Conservation (phyloP, 2,329 filamentous ascomycete species). For the Alternaria rosae region DNA sequence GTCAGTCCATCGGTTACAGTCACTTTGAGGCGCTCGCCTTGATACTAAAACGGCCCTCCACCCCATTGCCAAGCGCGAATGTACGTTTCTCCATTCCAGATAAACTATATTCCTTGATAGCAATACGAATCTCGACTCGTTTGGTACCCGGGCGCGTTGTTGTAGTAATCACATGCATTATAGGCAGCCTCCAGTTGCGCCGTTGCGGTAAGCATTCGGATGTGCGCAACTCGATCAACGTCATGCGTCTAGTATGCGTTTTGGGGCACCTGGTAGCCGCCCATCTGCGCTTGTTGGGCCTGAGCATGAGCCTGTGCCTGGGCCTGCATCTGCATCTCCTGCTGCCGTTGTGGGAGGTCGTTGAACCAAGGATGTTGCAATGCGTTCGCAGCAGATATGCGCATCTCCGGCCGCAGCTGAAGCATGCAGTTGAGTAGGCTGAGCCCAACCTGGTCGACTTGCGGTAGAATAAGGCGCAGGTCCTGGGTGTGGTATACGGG, state of each 20-base stretch:
- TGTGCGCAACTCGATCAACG: not conserved
- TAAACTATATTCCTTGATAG: not conserved
- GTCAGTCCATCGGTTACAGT: too few relatives aligned
- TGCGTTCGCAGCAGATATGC: conserved; percentile 86
- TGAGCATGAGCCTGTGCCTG: conserved; percentile 45
- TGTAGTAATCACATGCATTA: not conserved
- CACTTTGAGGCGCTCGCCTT: not conserved
- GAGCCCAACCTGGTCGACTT: conserved; percentile 86
- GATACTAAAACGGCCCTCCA: not conserved
- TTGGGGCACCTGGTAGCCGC: conserved; percentile 48
- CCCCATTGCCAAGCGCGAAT: not conserved
- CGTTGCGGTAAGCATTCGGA: not conserved
- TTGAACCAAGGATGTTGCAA: conserved; percentile 92
- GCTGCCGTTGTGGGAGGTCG: conserved; percentile 67
- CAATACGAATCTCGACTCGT: not conserved
- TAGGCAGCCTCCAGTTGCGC: not conserved
- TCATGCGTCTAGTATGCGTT: conserved; percentile 44
- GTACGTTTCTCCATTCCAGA: not conserved
- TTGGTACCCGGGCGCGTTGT: not conserved
- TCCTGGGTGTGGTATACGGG: conserved; percentile 95
- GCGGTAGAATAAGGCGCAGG: conserved; percentile 82
- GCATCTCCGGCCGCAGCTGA: conserved; percentile 88
- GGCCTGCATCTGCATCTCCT: conserved; percentile 45
- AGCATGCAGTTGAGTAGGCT: conserved; percentile 91
- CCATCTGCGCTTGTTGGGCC: conserved; percentile 49